Evolutionary conservation across 176 grass and related monocot species (phyloP).

Genomic region (Aegilops bicornis): DNA sequence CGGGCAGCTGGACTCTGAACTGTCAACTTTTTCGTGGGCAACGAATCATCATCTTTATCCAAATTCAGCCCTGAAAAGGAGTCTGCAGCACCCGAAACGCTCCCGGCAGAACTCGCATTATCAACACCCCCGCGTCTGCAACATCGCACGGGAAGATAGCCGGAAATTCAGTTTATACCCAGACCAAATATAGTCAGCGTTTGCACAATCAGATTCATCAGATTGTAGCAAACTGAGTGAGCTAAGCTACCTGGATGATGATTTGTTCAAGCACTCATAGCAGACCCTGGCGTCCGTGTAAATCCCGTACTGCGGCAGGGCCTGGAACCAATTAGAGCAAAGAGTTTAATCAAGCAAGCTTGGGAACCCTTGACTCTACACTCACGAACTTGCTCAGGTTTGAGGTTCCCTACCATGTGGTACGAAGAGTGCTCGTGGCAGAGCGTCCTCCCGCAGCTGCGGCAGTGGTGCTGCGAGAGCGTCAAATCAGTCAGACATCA

Average conservation of each 20-base stretch:
- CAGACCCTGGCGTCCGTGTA: slow-evolving; percentile 90
- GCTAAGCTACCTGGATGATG: slow-evolving; percentile 72
- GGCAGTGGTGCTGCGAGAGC: slow-evolving; percentile 84
- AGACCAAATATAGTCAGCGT: neutral
- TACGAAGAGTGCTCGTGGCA: slow-evolving; percentile 96
- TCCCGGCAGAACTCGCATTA: slow-evolving; percentile 20
- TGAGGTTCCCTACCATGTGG: slow-evolving; percentile 58
- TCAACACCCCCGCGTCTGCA: slow-evolving; percentile 47
- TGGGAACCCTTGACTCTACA: neutral
- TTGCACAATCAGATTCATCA: neutral
- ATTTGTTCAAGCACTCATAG: slow-evolving; percentile 76
- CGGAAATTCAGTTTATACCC: neutral
- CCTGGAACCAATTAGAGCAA: slow-evolving; percentile 47
- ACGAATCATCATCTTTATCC: slow-evolving; percentile 42
- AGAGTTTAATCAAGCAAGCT: neutral
- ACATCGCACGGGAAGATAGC: slow-evolving; percentile 10
- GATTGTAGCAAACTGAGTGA: neutral
- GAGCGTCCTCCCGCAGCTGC: slow-evolving; percentile 84
- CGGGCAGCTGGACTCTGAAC: slow-evolving; percentile 16
- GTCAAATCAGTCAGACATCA: neutral
- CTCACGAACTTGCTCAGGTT: neutral
- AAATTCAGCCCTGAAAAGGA: slow-evolving; percentile 79
- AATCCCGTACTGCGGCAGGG: slow-evolving; percentile 87
- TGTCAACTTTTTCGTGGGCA: slow-evolving; percentile 18
- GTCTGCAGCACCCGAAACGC: slow-evolving; percentile 33